A percentile compares a stretch with the other conserved stretches of the same genome.
Conservation (phyloP, 1,284 basidiomycete genomes). For the Ustanciosporium gigantosporum region DNA sequence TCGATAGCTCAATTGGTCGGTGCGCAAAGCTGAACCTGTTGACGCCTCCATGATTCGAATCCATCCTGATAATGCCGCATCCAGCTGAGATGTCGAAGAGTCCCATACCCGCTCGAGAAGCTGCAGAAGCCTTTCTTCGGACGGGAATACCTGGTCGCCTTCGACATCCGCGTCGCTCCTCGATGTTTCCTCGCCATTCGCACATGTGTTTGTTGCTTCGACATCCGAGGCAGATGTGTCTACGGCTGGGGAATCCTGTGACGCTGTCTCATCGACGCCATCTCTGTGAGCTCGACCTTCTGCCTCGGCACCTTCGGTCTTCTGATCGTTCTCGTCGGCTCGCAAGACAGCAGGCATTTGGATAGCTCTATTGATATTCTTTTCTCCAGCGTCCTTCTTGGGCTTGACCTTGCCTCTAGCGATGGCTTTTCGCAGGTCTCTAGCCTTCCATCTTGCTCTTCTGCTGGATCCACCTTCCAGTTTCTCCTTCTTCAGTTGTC, state of each 20-base stretch:
- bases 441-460: constrained; percentile 28
- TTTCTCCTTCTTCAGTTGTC: constrained; percentile 35
- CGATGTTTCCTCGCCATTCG: constrained; percentile 4
- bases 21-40: not conserved
- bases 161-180: constrained; percentile 17
- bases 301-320: not conserved
- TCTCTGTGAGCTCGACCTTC: constrained; percentile 2
- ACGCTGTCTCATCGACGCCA: not conserved
- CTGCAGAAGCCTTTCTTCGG: constrained; percentile 30
- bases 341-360: constrained; percentile 12
- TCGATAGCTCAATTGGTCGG: constrained; percentile 25
- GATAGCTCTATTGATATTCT: constrained; percentile 2
- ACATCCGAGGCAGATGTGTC: not conserved
- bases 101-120: constrained; percentile 35
- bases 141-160: constrained; percentile 14
- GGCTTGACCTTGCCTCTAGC: constrained; percentile 24
- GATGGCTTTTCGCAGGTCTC: constrained; percentile 22
- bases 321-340: too few relatives aligned
- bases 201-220: not conserved
- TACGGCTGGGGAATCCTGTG: not conserved
- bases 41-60: constrained; percentile 4
- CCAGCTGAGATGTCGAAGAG: constrained; percentile 6
- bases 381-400: constrained; percentile 2
- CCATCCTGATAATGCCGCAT: constrained; percentile 28
- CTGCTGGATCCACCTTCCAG: constrained; percentile 25